phyloP scores from a whole-genome alignment of 78 protist species.

The Speleostelium caveatum region DNA sequence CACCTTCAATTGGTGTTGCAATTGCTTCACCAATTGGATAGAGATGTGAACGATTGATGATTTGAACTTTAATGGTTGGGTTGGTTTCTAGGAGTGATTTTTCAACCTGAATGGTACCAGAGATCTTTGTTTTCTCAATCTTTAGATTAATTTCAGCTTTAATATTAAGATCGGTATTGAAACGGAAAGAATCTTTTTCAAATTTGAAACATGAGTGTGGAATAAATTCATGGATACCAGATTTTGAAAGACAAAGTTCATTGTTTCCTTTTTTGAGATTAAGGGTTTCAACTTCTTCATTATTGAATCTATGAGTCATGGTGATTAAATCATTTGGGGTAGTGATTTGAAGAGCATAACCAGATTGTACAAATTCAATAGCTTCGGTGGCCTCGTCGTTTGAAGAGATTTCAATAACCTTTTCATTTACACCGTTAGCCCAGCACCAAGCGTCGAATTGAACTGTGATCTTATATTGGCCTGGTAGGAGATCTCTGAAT shows the following conservation, averaged over 20 bases:
- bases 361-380: slow-evolving; percentile 21
- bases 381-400: slow-evolving; percentile 2
- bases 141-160: neutral
- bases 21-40: neutral
- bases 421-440: neutral
- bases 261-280: slow-evolving; percentile 8
- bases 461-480: slow-evolving; percentile 13
- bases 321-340: slow-evolving; percentile 31
- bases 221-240: slow-evolving; percentile 15
- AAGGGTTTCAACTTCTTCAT: neutral
- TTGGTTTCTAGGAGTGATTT: too few relatives aligned
- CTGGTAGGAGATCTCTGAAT: slow-evolving; percentile 40
- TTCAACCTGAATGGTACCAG: neutral
- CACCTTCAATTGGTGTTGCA: neutral
- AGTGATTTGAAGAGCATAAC: neutral
- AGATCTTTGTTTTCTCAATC: slow-evolving; percentile 1
- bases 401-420: neutral
- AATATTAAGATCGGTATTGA: neutral
- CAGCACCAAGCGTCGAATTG: slow-evolving; percentile 5
- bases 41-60: neutral
- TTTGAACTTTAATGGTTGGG: neutral
- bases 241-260: neutral
- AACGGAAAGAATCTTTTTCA: slow-evolving; percentile 3
- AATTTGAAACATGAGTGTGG: slow-evolving; percentile 35
- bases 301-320: neutral